These are phyloP conservation scores for Candida chauliodis DNA, from an alignment of 805 yeast genomes.

Conservation along the genomic window DNA sequence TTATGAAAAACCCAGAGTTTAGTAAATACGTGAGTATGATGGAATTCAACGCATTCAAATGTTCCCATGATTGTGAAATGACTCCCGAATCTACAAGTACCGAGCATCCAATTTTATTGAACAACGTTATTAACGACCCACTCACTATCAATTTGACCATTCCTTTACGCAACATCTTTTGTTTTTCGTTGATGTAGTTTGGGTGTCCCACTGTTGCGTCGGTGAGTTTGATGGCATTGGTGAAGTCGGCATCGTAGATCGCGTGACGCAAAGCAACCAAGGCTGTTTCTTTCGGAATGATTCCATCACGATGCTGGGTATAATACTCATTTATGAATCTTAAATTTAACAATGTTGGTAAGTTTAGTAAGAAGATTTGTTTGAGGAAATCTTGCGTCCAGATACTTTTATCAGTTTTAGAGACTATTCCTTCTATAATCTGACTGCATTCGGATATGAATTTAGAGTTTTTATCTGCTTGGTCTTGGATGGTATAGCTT, in stretches of 20 bases:
- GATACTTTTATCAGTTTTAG: conserved; percentile 4
- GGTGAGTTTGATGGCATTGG: conserved; percentile 52
- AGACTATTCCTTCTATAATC: conserved; percentile 9
- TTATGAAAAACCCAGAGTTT: conserved; percentile 39
- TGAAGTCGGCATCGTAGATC: conserved; percentile 56
- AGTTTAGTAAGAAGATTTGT: conserved; percentile 27
- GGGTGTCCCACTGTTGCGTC: conserved; percentile 59
- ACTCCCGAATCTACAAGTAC: conserved; percentile 35
- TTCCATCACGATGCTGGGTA: conserved; percentile 15
- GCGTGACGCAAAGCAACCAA: conserved; percentile 62
- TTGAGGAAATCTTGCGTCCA: conserved; percentile 24
- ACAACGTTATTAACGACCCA: conserved; percentile 30
- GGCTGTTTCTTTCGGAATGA: conserved; percentile 38
- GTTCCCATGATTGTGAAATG: conserved; percentile 36
- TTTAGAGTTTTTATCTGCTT: conserved; percentile 9
- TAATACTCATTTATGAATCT: conserved; percentile 24
- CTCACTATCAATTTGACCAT: conserved; percentile 27
- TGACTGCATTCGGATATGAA: conserved; percentile 5
- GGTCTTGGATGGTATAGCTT: conserved; percentile 7
- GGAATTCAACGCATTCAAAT: conserved; percentile 45
- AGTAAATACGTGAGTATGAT: conserved; percentile 38
- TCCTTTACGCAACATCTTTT: conserved; percentile 28
- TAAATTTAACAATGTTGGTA: conserved; percentile 30
- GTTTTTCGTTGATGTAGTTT: conserved; percentile 40
- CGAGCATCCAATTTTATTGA: conserved; percentile 42